Evolutionary conservation across 2,329 filamentous ascomycete genomes (phyloP), one percentile per base, ranked within the genome.

Genomic region (Dothistroma septosporum): DNA sequence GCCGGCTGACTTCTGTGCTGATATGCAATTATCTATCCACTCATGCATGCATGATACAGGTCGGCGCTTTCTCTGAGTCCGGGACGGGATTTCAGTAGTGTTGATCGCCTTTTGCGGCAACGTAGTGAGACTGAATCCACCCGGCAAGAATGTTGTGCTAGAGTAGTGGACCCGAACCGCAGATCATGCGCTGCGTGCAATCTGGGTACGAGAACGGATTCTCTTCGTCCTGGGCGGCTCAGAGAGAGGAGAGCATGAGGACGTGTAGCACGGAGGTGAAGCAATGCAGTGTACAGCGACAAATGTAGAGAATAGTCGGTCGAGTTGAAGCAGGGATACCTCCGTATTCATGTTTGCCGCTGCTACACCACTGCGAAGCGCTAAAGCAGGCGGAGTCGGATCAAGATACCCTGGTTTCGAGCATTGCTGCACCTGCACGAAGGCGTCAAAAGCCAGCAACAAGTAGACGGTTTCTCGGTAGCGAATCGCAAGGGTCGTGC

Each of bases 381-480:
- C 63, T 66, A 66, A 63, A 59, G 64, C 63, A 66, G 57, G 57
- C 19, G 55, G 54, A 50, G 50, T 57, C 64, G 62, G 59, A 66
- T 66, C 54, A 35, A 64, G 62, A 66, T 60, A 63, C 59, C 64
- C 63, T 66, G 64, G 64, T 65, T 64, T 61, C 55, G 59, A 62
- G 41, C 50, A 21, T 57, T 53, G 61, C 57, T 66, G 64, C 64
- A 63, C 57, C 62, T 62, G 61, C 61, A 65, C 64, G 33, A 66
- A 66, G 64, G 62, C 62, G 64, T 65, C 57, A 35, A 60, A 59
- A 32, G 48, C 54, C 61, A 61, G 55, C 58, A 58, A 48, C 58
- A 41, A 55, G 61, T 59, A 54, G 55, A 65, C 60, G 63, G 52
- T 31, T 60, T 59, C 56, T 58, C 60, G 65, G 65, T 67, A 67